Evolutionary conservation across 2,329 filamentous ascomycete genomes (phyloP), one percentile per base, ranked within the genome.

Genomic region (Colletotrichum lupini): DNA sequence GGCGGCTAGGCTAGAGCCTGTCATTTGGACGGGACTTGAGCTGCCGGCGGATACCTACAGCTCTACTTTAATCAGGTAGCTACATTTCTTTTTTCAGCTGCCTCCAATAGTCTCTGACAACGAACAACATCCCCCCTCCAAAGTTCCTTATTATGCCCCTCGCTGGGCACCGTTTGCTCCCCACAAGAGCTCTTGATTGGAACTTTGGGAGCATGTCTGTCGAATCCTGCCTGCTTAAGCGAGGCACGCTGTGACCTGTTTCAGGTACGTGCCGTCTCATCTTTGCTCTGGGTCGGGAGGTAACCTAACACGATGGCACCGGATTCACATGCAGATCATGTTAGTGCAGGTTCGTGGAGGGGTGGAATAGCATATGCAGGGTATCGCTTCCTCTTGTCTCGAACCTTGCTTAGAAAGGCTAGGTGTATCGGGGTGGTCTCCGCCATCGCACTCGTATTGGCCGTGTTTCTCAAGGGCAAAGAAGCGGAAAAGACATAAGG

Each of bases 211-310:
- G 3, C 19, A n/a, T 9, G 19, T 8, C 42, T 49, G 42, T 22
- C 19, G 16, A 19, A 49, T 42, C 37, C 16, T 42, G 37, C 42
- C 3, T 52, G 59, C 62, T 30, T 49, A 65, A 60, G 56, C 67
- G 60, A 73, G 67, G 53, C 26, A 59, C 30, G 70, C 70, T 65
- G 53, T 56, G 66, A 73, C 67, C 70, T 58, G 70, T 73, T 73
- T 73, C 70, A 73, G 66, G 66, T 73, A 68, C 69, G 64, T 72
- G 69, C 65, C 65, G 26, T 28, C 22, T 28, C 42, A 28, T 5
- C 8, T 24, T 3, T 26, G 30, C 49, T 26, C 62, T 30, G 16
- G 52, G 30, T 6, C 16, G 8, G 11, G 26, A 3, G 52, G 14
- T 14, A 24, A 19, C 22, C 32, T 65, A 65, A 65, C 62, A 37